Base-by-base conservation (phyloP, 306 rosid species). In the Vigna mungo region DNA sequence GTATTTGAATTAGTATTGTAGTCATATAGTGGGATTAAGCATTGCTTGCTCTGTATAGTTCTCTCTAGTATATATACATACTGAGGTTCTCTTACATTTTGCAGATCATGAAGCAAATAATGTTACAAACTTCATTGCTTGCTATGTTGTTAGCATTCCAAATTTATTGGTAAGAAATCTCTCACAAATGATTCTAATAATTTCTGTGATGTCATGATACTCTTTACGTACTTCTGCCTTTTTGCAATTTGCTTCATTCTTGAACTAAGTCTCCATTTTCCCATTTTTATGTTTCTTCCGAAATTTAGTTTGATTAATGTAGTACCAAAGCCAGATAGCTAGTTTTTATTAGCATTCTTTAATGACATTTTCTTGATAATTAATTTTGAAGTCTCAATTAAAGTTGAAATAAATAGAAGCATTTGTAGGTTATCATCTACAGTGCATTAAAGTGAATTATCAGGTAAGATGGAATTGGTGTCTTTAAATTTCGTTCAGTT, bases 81-180 rank as follows among this genome's bases (percentile, higher is more conserved):
- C 63, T 10, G 44, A 78, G 44, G 68, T 77, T 78, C 81, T 56
- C 72, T 80, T 80, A 48, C 71, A 62, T 68, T 82, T 81, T 90
- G 88, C 97, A 94, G 98, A 88, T 61, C 39, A 36, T 75, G 97
- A 80, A 80, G 85, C 73, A 55, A 87, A 74, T 69, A 77, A 83
- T 59, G 66, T 86, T 67, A 62, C 98, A 74, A 72, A 79, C 80
- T 89, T 94, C 81, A 88, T 94, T 81, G 79, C 75, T 76, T 72
- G 77, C 86, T 89, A 88, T 83, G 91, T 80, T 76, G 82, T 82
- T 74, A 85, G 90, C 91, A 84, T 89, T 84, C 98, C 96, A 84
- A 86, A 90, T 76, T 82, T 92, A 84, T 82, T 16, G 89, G 98
- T 94, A 91, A 87, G 96, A 81, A 86, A 76, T 79, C 85, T 83